These are phyloP conservation scores for Trypanosoma caninum DNA, from an alignment of 208 protist genomes.

Conservation along the genomic window DNA sequence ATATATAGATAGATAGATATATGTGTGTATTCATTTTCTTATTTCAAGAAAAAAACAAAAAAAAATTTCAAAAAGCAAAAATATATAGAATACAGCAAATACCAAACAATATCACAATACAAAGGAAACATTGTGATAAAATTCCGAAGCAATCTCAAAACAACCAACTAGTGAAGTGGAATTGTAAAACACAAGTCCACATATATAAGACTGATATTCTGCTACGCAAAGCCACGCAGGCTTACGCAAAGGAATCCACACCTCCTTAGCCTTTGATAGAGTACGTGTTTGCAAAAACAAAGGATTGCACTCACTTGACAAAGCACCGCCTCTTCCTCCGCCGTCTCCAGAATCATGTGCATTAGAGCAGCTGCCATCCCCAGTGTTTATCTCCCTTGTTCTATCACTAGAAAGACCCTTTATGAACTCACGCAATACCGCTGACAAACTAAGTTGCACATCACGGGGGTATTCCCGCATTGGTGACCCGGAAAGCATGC, in stretches of 20 bases:
- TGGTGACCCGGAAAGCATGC: slow-evolving; percentile 6
- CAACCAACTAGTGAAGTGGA: slow-evolving; percentile 9
- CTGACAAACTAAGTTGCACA: slow-evolving; percentile 12
- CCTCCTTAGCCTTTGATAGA: background rate
- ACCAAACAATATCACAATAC: background rate
- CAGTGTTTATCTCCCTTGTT: background rate
- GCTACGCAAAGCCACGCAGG: slow-evolving; percentile 13
- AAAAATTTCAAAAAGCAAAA: background rate
- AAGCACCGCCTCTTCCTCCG: background rate
- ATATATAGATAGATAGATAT: background rate
- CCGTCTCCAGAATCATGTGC: background rate
- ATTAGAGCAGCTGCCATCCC: background rate
- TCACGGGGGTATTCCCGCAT: slow-evolving; percentile 21
- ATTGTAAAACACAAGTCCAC: slow-evolving; percentile 25
- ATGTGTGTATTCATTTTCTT: background rate
- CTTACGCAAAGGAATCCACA: slow-evolving; percentile 7
- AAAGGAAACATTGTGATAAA: slow-evolving; percentile 3
- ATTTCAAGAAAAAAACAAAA: background rate
- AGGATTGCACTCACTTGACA: no score
- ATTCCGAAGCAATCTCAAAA: slow-evolving; percentile 1
- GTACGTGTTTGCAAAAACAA: background rate
- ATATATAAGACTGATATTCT: background rate
- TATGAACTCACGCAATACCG: slow-evolving; percentile 8
- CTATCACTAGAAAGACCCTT: background rate
- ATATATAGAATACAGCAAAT: background rate